Evolutionary conservation across 2,329 filamentous ascomycete genomes (phyloP).

Genomic region (Arthrinium puccinioides): DNA sequence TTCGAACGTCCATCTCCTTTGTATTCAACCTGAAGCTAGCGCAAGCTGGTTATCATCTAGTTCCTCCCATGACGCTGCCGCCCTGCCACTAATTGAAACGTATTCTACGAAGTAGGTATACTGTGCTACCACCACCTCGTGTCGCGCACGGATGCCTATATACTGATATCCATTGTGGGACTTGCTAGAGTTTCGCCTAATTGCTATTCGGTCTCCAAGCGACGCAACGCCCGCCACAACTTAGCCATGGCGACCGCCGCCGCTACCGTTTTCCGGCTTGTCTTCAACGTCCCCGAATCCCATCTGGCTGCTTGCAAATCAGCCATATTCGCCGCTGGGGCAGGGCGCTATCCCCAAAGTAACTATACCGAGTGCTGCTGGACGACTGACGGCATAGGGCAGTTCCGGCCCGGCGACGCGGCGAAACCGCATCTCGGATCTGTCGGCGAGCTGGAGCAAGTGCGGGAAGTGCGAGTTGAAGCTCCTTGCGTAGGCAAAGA

Average conservation of each 20-base stretch:
- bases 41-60: no score
- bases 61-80: no score
- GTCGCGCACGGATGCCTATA: background rate
- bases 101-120: no score
- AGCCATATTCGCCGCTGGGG: constrained; percentile 52
- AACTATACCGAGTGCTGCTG: constrained; percentile 51
- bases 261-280: constrained; percentile 26
- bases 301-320: constrained; percentile 42
- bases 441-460: constrained; percentile 48
- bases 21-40: background rate
- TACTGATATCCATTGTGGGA: background rate
- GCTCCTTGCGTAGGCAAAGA: constrained; percentile 54
- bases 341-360: constrained; percentile 44
- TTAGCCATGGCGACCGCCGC: background rate
- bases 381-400: constrained; percentile 47
- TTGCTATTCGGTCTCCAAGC: background rate
- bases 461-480: constrained; percentile 56
- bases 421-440: constrained; percentile 59
- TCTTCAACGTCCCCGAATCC: constrained; percentile 42
- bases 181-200: background rate
- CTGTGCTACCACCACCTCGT: no score
- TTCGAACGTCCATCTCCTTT: background rate
- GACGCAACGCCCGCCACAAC: background rate
- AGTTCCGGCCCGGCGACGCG: constrained; percentile 55
- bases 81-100: background rate